Conservation (phyloP, 1,139 yeast species). For the Geotrichum cucujoidarum region DNA sequence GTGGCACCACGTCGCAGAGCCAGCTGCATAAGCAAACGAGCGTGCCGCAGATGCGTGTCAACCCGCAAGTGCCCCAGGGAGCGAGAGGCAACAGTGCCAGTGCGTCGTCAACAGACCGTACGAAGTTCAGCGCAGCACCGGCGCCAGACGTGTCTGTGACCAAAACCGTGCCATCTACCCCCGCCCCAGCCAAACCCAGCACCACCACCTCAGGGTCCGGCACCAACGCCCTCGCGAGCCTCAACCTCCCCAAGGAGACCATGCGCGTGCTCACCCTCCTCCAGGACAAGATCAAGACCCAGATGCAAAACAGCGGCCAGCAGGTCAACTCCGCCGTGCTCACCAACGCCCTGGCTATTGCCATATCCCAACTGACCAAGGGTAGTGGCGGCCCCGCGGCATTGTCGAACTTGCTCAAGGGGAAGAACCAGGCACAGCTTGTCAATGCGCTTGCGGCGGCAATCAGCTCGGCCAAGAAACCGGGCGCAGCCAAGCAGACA, state of each 20-base stretch:
- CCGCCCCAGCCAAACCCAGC: neutral
- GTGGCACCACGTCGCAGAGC: slow-evolving; percentile 4
- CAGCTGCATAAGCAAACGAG: slow-evolving; percentile 22
- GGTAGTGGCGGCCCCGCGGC: slow-evolving; percentile 69
- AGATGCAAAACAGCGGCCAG: slow-evolving; percentile 33
- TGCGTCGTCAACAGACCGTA: neutral
- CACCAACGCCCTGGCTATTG: slow-evolving; percentile 90
- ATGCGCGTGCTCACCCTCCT: slow-evolving; percentile 34
- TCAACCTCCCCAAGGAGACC: slow-evolving; percentile 35
- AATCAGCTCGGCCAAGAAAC: slow-evolving; percentile 46
- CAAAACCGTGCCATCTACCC: neutral
- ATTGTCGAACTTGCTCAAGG: slow-evolving; percentile 63
- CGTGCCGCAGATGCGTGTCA: slow-evolving; percentile 28
- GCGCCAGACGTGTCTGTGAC: neutral
- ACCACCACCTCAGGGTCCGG: too few species aligned
- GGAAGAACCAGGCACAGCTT: slow-evolving; percentile 81
- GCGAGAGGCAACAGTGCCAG: neutral
- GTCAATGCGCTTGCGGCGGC: slow-evolving; percentile 81
- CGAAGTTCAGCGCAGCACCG: neutral
- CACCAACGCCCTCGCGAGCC: slow-evolving; percentile 12
- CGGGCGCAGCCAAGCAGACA: slow-evolving; percentile 2
- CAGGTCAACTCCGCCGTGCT: slow-evolving; percentile 49
- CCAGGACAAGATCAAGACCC: slow-evolving; percentile 37
- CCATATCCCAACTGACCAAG: slow-evolving; percentile 87
- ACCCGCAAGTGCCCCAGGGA: slow-evolving; percentile 20